Evolutionary conservation across 1,284 basidiomycete species (phyloP).

Genomic region (Pterulicium gracile): DNA sequence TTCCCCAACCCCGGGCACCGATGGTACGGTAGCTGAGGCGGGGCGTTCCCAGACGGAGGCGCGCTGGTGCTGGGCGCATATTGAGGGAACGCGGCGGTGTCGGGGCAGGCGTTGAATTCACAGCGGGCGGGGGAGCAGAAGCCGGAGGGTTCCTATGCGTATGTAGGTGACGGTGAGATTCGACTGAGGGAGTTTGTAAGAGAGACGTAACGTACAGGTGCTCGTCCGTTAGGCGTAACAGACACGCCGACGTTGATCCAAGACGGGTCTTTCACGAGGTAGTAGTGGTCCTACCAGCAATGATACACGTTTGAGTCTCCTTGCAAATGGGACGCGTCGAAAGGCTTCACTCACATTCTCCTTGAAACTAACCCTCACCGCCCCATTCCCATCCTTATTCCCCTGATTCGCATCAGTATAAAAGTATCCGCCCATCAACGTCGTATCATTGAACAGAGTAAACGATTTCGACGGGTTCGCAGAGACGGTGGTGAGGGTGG

Average conservation of each 20-base stretch:
- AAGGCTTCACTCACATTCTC: too few relatives aligned
- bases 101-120: background rate
- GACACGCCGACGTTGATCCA: background rate
- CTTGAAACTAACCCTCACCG: background rate
- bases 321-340: too few relatives aligned
- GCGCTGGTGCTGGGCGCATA: too few relatives aligned
- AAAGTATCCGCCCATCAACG: background rate
- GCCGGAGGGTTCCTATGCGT: background rate
- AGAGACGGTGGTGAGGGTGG: background rate
- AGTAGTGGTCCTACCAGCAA: background rate
- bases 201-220: background rate
- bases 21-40: too few relatives aligned
- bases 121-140: background rate
- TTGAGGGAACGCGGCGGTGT: background rate
- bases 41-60: too few relatives aligned
- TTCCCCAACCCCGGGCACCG: too few relatives aligned
- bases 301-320: too few relatives aligned
- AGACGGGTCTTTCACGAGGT: background rate
- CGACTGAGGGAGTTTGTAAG: background rate
- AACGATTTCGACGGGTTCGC: background rate
- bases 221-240: conserved; percentile 1
- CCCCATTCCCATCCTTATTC: background rate
- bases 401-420: background rate
- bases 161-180: background rate
- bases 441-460: background rate